Base-by-base conservation (phyloP, 441 rosid genomes). In the Populus hybrid region DNA sequence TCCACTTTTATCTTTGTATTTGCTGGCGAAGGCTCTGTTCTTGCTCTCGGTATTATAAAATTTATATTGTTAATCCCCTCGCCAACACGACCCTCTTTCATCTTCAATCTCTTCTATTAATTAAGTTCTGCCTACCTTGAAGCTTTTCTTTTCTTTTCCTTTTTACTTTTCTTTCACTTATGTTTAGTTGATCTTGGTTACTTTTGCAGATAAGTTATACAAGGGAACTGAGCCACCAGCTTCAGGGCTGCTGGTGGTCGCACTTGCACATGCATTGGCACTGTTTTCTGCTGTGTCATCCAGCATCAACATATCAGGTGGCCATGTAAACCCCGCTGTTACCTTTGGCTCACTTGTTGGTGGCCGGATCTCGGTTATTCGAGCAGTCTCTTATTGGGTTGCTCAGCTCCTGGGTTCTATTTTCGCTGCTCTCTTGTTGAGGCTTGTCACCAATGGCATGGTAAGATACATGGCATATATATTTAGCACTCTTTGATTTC, bases 1-100 rank as follows among this genome's bases (percentile, higher is more conserved):
- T 89, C 97, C 86, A 91, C 97, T 79, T 86, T 87, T 76, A 87
- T 89, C 84, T 91, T 93, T 34, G 94, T 93, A 23, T 93, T 93
- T 2, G 93, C 93, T 7, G 96, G 93, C 35, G 94, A 90, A 85
- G 98, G 97, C 82, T 90, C 92, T 24, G 57, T 89, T 69, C 94
- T 93, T 42, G 92, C 98, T 77, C 97, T 93, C 3, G 86, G 96
- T 91, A 67, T 16, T 34, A 73, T 18, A 4, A 50, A 9, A 12
- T n/a, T 16, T 30, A 10, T 69, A 38, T 38, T 9, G 46, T 38
- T 38, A 38, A 38, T 38, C 46, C 46, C 46, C 46, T 38, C 46
- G 46, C 46, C 46, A 38, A 38, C 46, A 38, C 46, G 12, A 38
- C 2, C 46, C 46, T 38, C 46, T 38, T 38, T 38, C 46, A 38